Base-by-base conservation (phyloP, 2,329 filamentous ascomycete species). In the Hypoxylon sp. region DNA sequence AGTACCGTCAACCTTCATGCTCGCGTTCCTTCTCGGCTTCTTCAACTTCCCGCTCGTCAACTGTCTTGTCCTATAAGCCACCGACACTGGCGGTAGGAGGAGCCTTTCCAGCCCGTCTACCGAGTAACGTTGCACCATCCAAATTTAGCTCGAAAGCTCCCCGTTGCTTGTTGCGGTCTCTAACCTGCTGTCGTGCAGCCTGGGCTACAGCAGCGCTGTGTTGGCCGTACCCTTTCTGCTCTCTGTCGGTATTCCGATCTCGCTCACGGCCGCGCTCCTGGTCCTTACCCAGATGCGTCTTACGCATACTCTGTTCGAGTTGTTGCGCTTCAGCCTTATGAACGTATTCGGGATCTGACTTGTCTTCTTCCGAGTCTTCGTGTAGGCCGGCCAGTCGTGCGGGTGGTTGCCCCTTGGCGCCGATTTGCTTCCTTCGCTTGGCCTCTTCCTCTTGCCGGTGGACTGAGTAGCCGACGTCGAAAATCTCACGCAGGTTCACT, bases 391-490 rank as follows among this genome's bases (percentile, higher is more conserved):
- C 87, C 5, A 88, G 78, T 2, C 78, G 75, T 70, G 80, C 67
- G 68, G 84, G 89, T 80, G 74, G 90, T 77, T 81, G 91, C 83
- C 72, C 91, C 86, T 83, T 94, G 84, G 80, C 87, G 83, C 86
- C 86, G 72, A 94, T 86, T 75, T 96, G 92, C 79, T 96, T 97
- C 69, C 93, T 88, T 56, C 93, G 89, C 81, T 97, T 98, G 73
- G 89, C 90, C 79, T 98, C 96, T 77, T 99, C 96, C 79, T 98
- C 96, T 78, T 98, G 93, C 48, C 96, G 86, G 77, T 98, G 96
- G 7, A 99, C 96, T 7, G 96, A 95, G 74, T 99, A 99, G n/a
- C 93, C 91, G 50, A 99, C 95, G 74, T 99, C 96, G 71, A 99
- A 99, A 2, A 98, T 94, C 79, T 99, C 96, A 64, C 96, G 93